Evolutionary conservation across 2,329 filamentous ascomycete species (phyloP).

Genomic region (Purpureocillium takamizusanense): DNA sequence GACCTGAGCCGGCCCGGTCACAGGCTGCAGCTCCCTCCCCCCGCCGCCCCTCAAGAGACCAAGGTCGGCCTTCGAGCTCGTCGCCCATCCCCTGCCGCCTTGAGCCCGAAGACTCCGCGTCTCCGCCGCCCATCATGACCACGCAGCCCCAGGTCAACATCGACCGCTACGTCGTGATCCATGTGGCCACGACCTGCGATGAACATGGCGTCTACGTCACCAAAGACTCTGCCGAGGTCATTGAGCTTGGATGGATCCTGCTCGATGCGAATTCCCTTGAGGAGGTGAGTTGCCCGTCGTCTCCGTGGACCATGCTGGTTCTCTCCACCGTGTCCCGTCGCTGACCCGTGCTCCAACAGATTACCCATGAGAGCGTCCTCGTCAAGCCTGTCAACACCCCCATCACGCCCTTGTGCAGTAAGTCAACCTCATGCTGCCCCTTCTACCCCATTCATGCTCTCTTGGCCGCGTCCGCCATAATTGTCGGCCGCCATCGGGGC

Average conservation of each 20-base stretch:
- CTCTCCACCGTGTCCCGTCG: background rate
- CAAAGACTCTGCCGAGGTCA: conserved; percentile 98
- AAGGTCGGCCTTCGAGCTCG: conserved; percentile 6
- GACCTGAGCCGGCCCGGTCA: conserved; percentile 25
- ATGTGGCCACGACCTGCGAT: conserved; percentile 97
- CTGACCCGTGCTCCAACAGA: conserved; percentile 38
- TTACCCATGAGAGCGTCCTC: conserved; percentile 90
- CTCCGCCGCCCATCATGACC: conserved; percentile 24
- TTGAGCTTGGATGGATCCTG: conserved; percentile 97
- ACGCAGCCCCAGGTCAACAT: conserved; percentile 56
- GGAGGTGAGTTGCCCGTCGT: conserved; percentile 55
- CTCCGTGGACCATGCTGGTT: conserved; percentile 3
- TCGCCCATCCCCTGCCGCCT: too few species aligned
- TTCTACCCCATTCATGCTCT: conserved; percentile 5
- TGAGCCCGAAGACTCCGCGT: conserved; percentile 1
- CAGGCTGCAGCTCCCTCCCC: conserved; percentile 22
- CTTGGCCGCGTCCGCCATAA: too few species aligned
- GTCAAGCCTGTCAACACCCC: conserved; percentile 98
- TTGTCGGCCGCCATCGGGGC: too few species aligned
- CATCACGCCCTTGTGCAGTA: conserved; percentile 97
- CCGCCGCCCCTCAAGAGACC: conserved; percentile 9
- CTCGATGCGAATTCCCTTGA: conserved; percentile 86
- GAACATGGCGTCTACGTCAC: conserved; percentile 99
- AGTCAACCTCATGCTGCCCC: conserved; percentile 35
- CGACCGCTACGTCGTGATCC: conserved; percentile 96